These are phyloP conservation scores for Adenanthera pavonina DNA, from an alignment of 306 rosid genomes.

Conservation along the genomic window DNA sequence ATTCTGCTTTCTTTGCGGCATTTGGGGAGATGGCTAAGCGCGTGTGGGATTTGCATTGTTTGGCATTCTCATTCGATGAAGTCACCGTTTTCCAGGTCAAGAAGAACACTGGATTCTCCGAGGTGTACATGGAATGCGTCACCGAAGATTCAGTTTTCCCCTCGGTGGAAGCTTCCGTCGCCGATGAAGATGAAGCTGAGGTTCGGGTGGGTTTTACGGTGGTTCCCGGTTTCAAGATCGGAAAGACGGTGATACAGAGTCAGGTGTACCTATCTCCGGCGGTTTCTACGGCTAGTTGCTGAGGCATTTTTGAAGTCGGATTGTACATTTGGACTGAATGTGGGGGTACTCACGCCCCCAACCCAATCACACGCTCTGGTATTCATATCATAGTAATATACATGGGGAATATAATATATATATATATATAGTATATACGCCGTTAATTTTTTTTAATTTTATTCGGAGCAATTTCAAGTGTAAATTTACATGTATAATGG, in stretches of 20 bases:
- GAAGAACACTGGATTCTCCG: slow-evolving; percentile 65
- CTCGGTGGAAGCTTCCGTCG: slow-evolving; percentile 31
- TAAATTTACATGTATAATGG: slow-evolving; percentile 14
- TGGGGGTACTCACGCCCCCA: slow-evolving; percentile 22
- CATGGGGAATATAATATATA: neutral
- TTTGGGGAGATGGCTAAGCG: slow-evolving; percentile 83
- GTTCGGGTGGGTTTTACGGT: slow-evolving; percentile 66
- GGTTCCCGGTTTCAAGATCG: slow-evolving; percentile 77
- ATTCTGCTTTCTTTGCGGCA: slow-evolving; percentile 69
- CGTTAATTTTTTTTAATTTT: neutral
- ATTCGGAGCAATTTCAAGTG: slow-evolving; percentile 9
- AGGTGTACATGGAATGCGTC: slow-evolving; percentile 74
- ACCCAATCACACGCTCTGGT: slow-evolving; percentile 6
- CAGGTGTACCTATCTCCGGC: slow-evolving; percentile 63
- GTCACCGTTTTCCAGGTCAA: slow-evolving; percentile 62
- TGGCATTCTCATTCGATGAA: slow-evolving; percentile 61
- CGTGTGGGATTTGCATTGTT: slow-evolving; percentile 73
- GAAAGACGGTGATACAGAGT: slow-evolving; percentile 63
- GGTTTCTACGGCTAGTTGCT: slow-evolving; percentile 21
- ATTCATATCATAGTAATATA: neutral
- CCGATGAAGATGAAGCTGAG: slow-evolving; percentile 33
- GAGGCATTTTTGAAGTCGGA: neutral
- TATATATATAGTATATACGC: neutral
- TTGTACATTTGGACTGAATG: slow-evolving; percentile 24
- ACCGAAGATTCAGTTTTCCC: slow-evolving; percentile 24